Conservation (phyloP, 2,329 filamentous ascomycete genomes). For the Orbilia oligospora region DNA sequence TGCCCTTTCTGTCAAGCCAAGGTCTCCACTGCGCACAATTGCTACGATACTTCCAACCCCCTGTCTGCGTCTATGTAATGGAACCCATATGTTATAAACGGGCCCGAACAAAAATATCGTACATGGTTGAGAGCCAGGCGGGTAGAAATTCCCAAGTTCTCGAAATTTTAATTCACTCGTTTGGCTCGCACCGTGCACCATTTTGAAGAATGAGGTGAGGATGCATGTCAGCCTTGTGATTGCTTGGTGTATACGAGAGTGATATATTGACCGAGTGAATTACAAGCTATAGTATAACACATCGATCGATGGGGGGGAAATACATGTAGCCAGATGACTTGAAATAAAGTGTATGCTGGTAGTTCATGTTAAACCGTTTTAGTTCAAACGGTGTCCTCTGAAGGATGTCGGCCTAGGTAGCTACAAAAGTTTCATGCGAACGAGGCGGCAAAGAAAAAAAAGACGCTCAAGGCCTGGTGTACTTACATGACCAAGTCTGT, state of each 20-base stretch:
- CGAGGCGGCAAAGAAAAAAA: conserved; percentile 1
- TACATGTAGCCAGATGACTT: conserved; percentile 4
- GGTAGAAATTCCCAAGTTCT: conserved; percentile 2
- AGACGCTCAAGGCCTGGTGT: neutral
- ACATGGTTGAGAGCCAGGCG: neutral
- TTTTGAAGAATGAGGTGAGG: neutral
- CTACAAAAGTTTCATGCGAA: conserved; percentile 12
- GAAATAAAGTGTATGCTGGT: neutral
- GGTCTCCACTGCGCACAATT: neutral
- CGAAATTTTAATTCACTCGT: conserved; percentile 8
- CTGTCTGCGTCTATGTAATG: conserved; percentile 2
- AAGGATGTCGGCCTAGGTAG: conserved; percentile 11
- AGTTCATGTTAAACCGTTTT: neutral
- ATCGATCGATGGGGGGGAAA: no score
- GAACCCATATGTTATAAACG: conserved; percentile 16
- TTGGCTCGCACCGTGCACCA: conserved; percentile 15
- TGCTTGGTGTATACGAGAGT: conserved; percentile 3
- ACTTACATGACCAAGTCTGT: conserved; percentile 3
- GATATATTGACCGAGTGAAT: conserved; percentile 15
- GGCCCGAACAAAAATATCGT: conserved; percentile 29
- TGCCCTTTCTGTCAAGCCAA: conserved; percentile 9
- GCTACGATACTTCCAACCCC: neutral
- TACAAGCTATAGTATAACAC: conserved; percentile 1
- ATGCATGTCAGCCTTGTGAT: conserved; percentile 19
- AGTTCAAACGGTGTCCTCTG: conserved; percentile 19